A percentile compares a stretch with the other conserved stretches of the same genome.
Evolutionary conservation across 2,329 filamentous ascomycete species (phyloP).

Genomic region (Aspergillus pseudoglaucus): DNA sequence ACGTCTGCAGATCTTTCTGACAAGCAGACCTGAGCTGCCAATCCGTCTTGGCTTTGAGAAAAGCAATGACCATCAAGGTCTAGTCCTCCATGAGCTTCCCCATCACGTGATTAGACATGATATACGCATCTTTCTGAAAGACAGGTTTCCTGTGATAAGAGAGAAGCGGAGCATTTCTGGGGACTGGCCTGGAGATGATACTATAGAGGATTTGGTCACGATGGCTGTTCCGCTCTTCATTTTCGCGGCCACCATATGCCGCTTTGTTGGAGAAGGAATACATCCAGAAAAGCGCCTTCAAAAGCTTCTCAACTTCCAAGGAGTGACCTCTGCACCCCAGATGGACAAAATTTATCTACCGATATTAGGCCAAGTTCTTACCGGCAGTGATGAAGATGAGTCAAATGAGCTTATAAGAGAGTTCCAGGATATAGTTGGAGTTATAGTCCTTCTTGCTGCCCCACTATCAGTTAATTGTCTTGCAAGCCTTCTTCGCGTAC

Average conservation of each 20-base stretch:
- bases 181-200: background rate
- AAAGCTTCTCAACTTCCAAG: background rate
- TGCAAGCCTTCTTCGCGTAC: conserved; percentile 6
- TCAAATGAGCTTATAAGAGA: conserved; percentile 7
- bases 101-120: background rate
- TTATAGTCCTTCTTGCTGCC: conserved; percentile 15
- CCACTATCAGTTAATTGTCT: conserved; percentile 15
- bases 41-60: background rate
- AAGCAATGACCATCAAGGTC: background rate
- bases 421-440: conserved; percentile 17
- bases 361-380: conserved; percentile 14
- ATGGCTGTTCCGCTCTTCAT: conserved; percentile 8
- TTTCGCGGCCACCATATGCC: conserved; percentile 2
- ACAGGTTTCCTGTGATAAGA: too few relatives aligned
- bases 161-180: too few relatives aligned
- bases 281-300: background rate
- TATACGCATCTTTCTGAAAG: background rate
- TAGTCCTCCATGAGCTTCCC: background rate
- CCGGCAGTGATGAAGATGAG: conserved; percentile 4
- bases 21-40: background rate
- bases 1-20: background rate
- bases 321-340: conserved; percentile 3
- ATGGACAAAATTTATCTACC: conserved; percentile 20
- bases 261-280: background rate
- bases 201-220: background rate